A percentile compares a stretch with the other conserved stretches of the same genome.
phyloP scores from a whole-genome alignment of 2,329 filamentous ascomycete species.

The Ceratocystis diversiconidia region DNA sequence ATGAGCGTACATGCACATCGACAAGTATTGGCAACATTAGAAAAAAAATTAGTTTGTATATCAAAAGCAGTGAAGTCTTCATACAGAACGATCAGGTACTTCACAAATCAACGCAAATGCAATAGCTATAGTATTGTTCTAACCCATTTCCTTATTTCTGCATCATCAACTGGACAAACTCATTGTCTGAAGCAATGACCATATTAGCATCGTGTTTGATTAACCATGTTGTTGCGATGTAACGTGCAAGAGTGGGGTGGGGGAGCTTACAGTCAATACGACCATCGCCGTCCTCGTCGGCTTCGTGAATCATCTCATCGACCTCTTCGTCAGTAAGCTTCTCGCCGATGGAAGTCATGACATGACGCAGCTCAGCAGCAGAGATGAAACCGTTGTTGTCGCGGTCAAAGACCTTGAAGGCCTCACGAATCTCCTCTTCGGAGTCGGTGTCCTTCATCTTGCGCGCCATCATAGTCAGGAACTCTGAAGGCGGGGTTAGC shows the following conservation, averaged over 20 bases:
- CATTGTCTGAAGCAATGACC: constrained; percentile 49
- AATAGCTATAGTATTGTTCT: constrained; percentile 8
- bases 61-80: neutral
- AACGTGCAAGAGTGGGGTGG: no score
- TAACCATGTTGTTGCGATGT: constrained; percentile 21
- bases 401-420: constrained; percentile 79
- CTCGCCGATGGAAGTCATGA: constrained; percentile 86
- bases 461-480: constrained; percentile 84
- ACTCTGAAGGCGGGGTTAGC: constrained; percentile 42
- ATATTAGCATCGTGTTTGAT: constrained; percentile 1
- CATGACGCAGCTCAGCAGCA: constrained; percentile 72
- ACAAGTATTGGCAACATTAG: no score
- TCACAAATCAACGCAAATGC: constrained; percentile 11
- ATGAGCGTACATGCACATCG: neutral
- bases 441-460: constrained; percentile 93
- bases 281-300: constrained; percentile 78
- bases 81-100: neutral
- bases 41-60: neutral
- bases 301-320: constrained; percentile 86
- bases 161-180: constrained; percentile 92
- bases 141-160: constrained; percentile 53
- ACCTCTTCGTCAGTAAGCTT: constrained; percentile 84
- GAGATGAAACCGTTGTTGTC: constrained; percentile 90
- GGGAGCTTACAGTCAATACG: constrained; percentile 63
- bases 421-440: constrained; percentile 79